Base-by-base conservation (phyloP, 805 yeast species). In the Sugiyamaella lignohabitans region DNA sequence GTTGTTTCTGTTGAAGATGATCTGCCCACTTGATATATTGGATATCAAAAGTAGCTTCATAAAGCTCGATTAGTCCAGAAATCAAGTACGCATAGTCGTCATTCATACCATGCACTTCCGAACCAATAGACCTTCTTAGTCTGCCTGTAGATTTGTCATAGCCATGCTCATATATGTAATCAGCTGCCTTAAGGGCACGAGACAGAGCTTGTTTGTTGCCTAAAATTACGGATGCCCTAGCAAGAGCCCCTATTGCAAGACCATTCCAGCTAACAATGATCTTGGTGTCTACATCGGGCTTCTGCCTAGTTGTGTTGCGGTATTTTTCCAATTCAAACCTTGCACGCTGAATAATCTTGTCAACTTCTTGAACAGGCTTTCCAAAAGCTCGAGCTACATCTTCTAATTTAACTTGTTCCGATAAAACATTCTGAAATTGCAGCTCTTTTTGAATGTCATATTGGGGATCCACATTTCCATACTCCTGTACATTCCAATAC, bases 51-150 rank as follows among this genome's bases (percentile, higher is more conserved):
- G 66, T 60, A 11, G 67, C 65, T 21, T 57, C 65, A 48, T 60
- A 64, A 8, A 66, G 54, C 39, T 67, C 67, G 8, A 67, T 46
- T 24, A 68, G 52, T 0, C 71, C 72, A 3, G 51, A 32, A 19
- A 68, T 60, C 29, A 60, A 40, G 48, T 50, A 62, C 5, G 70
- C 68, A 52, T 65, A 67, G 52, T 68, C 72, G 35, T 66, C 70
- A 45, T 59, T 56, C 43, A 62, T 54, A n/a, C 63, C 66, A 8
- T 46, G 48, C 5, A 53, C 45, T 4, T 24, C 38, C 19, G 57
- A 50, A 2, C 38, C 42, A 10, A 44, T 50, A 2, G 59, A 53
- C 14, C 67, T 54, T 16, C 27, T 29, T 42, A 63, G 41, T 2
- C 48, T 38, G 4, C 50, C 45, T 3, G 50, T 45, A 11, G 48